Evolutionary conservation across 352 stramenopile genomes (phyloP), one percentile per base, ranked within the genome.

Genomic region (Achlya hypogyna): DNA sequence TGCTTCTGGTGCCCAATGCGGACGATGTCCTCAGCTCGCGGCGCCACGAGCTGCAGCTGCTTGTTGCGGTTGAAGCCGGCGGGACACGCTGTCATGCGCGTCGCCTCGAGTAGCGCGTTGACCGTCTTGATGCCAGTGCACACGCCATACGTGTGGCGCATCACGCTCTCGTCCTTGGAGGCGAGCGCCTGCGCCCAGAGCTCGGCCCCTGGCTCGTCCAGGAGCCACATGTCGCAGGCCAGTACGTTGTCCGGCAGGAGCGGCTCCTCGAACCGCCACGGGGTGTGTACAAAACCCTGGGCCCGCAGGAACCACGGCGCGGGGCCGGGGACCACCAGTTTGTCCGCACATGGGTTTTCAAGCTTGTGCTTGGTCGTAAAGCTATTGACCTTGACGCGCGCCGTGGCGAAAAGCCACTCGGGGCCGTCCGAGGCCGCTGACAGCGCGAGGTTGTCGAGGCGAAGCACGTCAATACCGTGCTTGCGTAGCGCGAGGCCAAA

Each of bases 71-170:
- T 93, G 68, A 87, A 91, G 31, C 84, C 82, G 43, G 84, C 68
- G 4, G 68, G 53, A 43, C 84, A 93, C 32, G 82, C 70, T 5
- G 71, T 71, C 29, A 71, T 70, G 56, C 86, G 87, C 64, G 81
- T 82, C 32, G 84, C 73, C 3, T 88, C 67, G n/a, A 93, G 72
- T 53, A 78, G 81, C 34, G 79, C 74, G 59, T 93, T 93, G 23
- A 88, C 73, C 28, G 86, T 53, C 65, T 89, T 90, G 58, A 93
- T 74, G 58, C 72, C 82, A 35, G 84, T 93, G 68, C 82, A 93
- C n/a, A 93, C 53, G 16, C 81, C 82, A 40, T 89, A 93, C 18
- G 74, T 82, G 49, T 89, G 72, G 51, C 81, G 64, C 74, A 91
- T 80, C 14, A 62, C 58, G 58, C 81, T 70, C 27, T 70, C 58